Percentiles rank a stretch among this genome's conserved stretches.
Conservation (phyloP, 177 flowering plant genomes). For the Vitis hybrid region DNA sequence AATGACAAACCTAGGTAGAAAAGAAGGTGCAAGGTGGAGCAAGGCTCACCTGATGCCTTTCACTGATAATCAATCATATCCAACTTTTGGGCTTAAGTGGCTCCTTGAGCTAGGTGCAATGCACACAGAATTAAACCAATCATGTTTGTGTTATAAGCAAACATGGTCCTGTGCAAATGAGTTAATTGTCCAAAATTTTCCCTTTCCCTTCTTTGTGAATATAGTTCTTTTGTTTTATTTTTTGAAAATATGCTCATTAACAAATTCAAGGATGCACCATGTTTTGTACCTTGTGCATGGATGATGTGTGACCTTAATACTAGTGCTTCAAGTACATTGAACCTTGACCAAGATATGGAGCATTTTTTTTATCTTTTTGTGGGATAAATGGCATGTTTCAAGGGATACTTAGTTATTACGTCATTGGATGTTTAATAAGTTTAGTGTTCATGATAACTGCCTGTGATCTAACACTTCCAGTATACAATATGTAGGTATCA, state of each 20-base stretch:
- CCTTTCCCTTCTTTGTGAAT: background rate
- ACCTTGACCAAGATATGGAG: background rate
- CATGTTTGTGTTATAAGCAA: background rate
- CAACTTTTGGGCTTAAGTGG: background rate
- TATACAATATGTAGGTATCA: constrained; percentile 44
- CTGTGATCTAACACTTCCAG: constrained; percentile 9
- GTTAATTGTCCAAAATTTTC: background rate
- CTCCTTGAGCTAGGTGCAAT: background rate
- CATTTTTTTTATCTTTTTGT: background rate
- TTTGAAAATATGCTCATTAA: background rate
- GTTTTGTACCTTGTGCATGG: constrained; percentile 1
- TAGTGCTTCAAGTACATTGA: background rate
- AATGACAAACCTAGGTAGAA: background rate
- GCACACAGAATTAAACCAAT: background rate
- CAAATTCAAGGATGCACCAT: background rate
- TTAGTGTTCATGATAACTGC: background rate
- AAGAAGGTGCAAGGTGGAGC: constrained; percentile 1
- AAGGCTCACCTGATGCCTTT: background rate
- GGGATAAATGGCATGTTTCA: no score
- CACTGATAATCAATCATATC: background rate
- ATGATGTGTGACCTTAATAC: background rate
- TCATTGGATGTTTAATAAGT: background rate
- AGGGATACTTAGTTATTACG: background rate
- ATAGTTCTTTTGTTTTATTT: background rate
- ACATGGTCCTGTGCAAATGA: background rate